Conservation (phyloP, 2,329 filamentous ascomycete genomes). For the Eutypa lata region DNA sequence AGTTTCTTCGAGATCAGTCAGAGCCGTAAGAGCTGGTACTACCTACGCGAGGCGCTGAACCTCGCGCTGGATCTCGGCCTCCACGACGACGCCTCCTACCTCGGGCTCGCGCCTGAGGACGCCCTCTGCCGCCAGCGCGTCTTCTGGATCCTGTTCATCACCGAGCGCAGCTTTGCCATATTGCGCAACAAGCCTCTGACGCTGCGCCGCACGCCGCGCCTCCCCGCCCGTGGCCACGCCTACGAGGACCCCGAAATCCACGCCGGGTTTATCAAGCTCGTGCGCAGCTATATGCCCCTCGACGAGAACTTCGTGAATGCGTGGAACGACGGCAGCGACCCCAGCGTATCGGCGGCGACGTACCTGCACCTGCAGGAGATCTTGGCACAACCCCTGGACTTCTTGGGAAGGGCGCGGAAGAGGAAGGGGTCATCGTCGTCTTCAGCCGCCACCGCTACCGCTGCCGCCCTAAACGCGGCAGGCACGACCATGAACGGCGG, state of each 20-base stretch:
- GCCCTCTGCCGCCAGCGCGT: slow-evolving; percentile 51
- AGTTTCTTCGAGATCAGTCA: slow-evolving; percentile 61
- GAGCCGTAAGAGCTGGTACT: slow-evolving; percentile 60
- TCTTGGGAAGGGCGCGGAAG: slow-evolving; percentile 12
- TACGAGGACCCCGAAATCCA: slow-evolving; percentile 49
- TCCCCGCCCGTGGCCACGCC: slow-evolving; percentile 49
- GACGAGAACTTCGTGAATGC: slow-evolving; percentile 61
- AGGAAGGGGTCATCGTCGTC: slow-evolving; percentile 15
- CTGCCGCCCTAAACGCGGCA: slow-evolving; percentile 1
- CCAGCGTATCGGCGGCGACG: slow-evolving; percentile 29
- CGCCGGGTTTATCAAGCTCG: slow-evolving; percentile 57
- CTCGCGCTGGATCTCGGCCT: slow-evolving; percentile 57
- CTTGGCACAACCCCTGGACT: slow-evolving; percentile 30
- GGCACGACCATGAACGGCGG: slow-evolving; percentile 4
- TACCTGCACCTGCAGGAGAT: slow-evolving; percentile 34
- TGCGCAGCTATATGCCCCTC: slow-evolving; percentile 59
- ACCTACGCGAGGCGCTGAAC: slow-evolving; percentile 58
- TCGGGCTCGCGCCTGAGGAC: slow-evolving; percentile 45
- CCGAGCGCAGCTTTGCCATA: slow-evolving; percentile 61
- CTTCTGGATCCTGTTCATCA: slow-evolving; percentile 62
- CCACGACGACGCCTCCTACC: slow-evolving; percentile 56
- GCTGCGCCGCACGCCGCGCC: slow-evolving; percentile 55
- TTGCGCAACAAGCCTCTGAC: slow-evolving; percentile 62
- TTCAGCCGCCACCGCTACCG: slow-evolving; percentile 38
- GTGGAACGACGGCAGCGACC: slow-evolving; percentile 57